Evolutionary conservation across 768 basidiomycete genomes (phyloP).

Genomic region (Holtermanniella nyarrowii): DNA sequence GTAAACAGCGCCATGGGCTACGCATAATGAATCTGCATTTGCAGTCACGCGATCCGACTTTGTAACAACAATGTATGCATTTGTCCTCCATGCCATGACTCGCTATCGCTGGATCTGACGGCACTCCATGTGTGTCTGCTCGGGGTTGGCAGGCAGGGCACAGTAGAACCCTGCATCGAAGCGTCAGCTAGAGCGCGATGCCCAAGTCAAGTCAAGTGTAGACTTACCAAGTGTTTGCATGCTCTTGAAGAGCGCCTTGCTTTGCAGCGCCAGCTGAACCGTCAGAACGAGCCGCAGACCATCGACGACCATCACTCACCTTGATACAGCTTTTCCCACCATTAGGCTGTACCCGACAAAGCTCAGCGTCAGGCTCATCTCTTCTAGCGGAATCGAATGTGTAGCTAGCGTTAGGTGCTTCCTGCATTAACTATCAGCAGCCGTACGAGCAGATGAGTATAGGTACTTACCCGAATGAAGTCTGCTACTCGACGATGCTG

Average conservation of each 20-base stretch:
- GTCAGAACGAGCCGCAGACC: background rate
- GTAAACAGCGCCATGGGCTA: background rate
- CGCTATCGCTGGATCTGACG: conserved; percentile 21
- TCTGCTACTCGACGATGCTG: conserved; percentile 27
- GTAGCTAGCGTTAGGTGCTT: conserved; percentile 27
- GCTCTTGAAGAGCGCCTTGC: conserved; percentile 33
- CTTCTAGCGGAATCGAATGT: conserved; percentile 27
- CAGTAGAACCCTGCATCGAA: conserved; percentile 31
- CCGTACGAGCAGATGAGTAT: background rate
- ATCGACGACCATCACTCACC: conserved; percentile 11
- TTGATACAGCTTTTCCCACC: conserved; percentile 33
- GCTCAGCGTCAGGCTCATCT: conserved; percentile 21
- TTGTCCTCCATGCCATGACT: background rate
- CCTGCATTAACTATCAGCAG: conserved; percentile 10
- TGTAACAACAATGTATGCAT: background rate
- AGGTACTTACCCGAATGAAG: conserved; percentile 26
- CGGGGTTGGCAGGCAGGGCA: conserved; percentile 33
- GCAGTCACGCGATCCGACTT: too few relatives aligned
- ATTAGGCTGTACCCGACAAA: conserved; percentile 24
- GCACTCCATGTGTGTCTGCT: conserved; percentile 36
- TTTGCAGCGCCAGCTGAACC: conserved; percentile 24
- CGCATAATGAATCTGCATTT: background rate
- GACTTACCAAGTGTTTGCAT: conserved; percentile 33
- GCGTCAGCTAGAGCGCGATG: background rate
- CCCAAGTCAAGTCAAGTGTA: background rate